Percentiles rank a stretch among this genome's conserved stretches.
These are phyloP conservation scores for Sphaceloma murrayae DNA, from an alignment of 2,329 filamentous ascomycete genomes.

Conservation along the genomic window DNA sequence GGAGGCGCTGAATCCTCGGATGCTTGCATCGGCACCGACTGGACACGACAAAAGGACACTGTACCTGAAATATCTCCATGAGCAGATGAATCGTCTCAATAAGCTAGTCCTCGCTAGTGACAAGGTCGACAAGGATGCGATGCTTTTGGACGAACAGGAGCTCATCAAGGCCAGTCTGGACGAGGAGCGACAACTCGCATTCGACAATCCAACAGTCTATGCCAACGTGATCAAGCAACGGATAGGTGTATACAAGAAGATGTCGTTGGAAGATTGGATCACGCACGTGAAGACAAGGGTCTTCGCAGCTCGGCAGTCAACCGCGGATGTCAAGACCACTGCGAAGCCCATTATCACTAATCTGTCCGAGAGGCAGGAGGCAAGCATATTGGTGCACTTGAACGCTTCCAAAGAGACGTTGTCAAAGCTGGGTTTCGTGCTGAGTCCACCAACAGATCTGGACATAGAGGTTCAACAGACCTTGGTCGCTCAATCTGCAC, in stretches of 20 bases:
- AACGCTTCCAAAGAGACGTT: conserved; percentile 55
- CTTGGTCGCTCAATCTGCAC: conserved; percentile 56
- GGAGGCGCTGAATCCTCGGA: conserved; percentile 53
- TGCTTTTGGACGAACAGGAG: conserved; percentile 54
- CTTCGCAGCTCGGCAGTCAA: conserved; percentile 35
- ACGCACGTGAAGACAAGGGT: conserved; percentile 27
- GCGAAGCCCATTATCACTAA: conserved; percentile 55
- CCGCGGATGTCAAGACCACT: conserved; percentile 23
- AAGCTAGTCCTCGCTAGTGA: conserved; percentile 47
- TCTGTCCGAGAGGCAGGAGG: conserved; percentile 57
- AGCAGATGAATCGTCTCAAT: conserved; percentile 59
- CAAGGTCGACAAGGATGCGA: conserved; percentile 42
- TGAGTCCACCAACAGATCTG: conserved; percentile 51
- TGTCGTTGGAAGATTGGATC: conserved; percentile 63
- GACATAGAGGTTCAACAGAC: conserved; percentile 58
- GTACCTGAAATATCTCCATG: conserved; percentile 52
- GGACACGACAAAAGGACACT: conserved; percentile 28
- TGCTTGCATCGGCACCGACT: conserved; percentile 45
- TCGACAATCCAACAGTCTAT: conserved; percentile 61
- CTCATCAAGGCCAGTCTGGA: conserved; percentile 61
- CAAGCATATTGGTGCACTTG: conserved; percentile 53
- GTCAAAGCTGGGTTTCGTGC: conserved; percentile 66
- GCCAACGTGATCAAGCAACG: conserved; percentile 74
- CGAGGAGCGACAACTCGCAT: conserved; percentile 67
- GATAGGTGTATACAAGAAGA: conserved; percentile 65